Evolutionary conservation across 2,329 filamentous ascomycete genomes (phyloP).

Genomic region (Pestalotiopsis sp.): DNA sequence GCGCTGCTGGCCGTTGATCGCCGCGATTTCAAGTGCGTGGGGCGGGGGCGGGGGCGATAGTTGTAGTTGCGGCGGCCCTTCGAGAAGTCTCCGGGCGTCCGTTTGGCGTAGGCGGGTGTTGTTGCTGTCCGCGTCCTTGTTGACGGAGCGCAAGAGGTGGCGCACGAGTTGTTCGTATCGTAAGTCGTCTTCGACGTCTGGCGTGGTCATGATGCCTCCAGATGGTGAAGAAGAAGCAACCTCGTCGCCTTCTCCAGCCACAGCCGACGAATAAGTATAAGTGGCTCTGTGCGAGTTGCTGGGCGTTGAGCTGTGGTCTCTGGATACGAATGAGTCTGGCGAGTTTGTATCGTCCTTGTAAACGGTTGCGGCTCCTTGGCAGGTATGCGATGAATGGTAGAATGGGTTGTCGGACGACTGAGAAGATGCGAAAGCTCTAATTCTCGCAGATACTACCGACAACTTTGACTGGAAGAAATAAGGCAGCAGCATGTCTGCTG

Average conservation of each 20-base stretch:
- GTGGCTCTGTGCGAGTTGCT: not conserved
- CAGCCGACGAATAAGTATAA: not conserved
- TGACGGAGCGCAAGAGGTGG: not conserved
- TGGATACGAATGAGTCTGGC: not conserved
- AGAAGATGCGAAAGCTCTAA: constrained; percentile 4
- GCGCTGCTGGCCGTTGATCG: not conserved
- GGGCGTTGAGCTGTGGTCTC: not conserved
- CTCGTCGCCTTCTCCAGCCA: not conserved
- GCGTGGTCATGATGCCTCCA: not conserved
- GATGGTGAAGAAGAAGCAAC: not conserved
- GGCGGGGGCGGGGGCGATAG: not conserved
- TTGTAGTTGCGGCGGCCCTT: not conserved
- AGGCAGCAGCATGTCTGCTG: constrained; percentile 8
- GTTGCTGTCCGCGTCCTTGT: not conserved
- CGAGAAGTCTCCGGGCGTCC: not conserved
- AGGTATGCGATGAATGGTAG: not conserved
- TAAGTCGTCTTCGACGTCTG: not conserved
- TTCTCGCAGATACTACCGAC: not conserved
- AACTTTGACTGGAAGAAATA: not conserved
- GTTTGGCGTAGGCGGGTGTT: not conserved
- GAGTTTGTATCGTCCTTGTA: not conserved
- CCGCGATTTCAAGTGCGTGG: not conserved
- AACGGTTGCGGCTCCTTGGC: not conserved
- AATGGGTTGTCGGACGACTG: not conserved
- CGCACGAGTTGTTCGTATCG: not conserved